A percentile compares a stretch with the other conserved stretches of the same genome.
These are phyloP conservation scores for Emmonsiellopsis sp. DNA, from an alignment of 2,329 filamentous ascomycete genomes.

Conservation along the genomic window DNA sequence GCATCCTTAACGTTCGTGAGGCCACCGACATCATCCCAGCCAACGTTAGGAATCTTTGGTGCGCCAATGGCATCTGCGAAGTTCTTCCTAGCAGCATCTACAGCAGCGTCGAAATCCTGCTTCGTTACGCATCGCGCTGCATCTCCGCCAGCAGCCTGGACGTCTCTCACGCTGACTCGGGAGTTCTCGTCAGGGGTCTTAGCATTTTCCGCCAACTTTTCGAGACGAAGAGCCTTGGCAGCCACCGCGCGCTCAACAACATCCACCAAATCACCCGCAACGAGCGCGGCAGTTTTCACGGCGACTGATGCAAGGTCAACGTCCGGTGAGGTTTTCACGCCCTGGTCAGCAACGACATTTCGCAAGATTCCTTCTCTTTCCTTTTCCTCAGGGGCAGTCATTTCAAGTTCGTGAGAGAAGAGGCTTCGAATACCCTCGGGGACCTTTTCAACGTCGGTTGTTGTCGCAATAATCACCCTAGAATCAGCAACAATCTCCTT, in stretches of 20 bases:
- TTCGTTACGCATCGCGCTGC: constrained; percentile 69
- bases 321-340: constrained; percentile 67
- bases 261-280: constrained; percentile 88
- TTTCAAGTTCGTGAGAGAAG: constrained; percentile 92
- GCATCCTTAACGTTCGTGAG: constrained; percentile 98
- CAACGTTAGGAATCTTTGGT: constrained; percentile 96
- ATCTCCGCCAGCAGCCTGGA: constrained; percentile 80
- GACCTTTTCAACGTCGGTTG: constrained; percentile 89
- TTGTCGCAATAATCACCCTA: constrained; percentile 82
- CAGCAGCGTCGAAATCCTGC: constrained; percentile 80
- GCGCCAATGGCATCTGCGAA: constrained; percentile 96
- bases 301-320: constrained; percentile 80
- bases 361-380: constrained; percentile 82
- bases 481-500: constrained; percentile 72
- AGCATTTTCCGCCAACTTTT: constrained; percentile 50
- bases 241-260: constrained; percentile 84
- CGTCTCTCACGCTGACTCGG: constrained; percentile 61
- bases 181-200: constrained; percentile 17
- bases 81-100: constrained; percentile 92
- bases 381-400: constrained; percentile 82
- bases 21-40: constrained; percentile 99
- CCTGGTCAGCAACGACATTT: constrained; percentile 65
- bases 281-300: constrained; percentile 88
- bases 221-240: constrained; percentile 65
- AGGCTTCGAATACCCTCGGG: constrained; percentile 81